phyloP scores from a whole-genome alignment of 192 early-diverging fungal genomes.

The Physocladia obscura region DNA sequence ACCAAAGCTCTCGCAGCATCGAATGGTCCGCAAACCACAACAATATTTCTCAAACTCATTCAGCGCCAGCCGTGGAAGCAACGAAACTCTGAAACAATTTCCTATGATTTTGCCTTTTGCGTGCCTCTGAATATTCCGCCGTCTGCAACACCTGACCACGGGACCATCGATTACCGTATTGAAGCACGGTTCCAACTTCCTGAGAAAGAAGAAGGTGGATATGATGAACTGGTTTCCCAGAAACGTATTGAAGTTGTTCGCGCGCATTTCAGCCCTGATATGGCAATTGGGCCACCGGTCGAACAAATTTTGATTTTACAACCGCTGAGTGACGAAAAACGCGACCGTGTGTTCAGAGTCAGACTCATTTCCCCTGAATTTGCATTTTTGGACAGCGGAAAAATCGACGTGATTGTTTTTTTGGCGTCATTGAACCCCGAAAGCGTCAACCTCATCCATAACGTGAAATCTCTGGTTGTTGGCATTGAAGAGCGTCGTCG shows the following conservation, averaged over 20 bases:
- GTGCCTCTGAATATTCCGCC: background rate
- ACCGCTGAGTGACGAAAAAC: background rate
- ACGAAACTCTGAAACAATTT: background rate
- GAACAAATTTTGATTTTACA: background rate
- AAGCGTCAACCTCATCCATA: background rate
- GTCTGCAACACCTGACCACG: background rate
- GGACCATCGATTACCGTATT: slow-evolving; percentile 16
- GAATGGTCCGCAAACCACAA: background rate
- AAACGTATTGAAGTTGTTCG: slow-evolving; percentile 12
- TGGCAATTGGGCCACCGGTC: background rate
- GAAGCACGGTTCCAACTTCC: slow-evolving; percentile 14
- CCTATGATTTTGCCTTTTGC: background rate
- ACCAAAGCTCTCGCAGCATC: background rate
- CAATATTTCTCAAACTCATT: background rate
- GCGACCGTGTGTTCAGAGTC: background rate
- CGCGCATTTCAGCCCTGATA: background rate
- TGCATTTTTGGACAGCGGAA: slow-evolving; percentile 7
- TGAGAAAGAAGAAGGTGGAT: background rate
- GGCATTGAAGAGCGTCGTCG: background rate
- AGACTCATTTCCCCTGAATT: background rate
- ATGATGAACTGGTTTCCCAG: slow-evolving; percentile 17
- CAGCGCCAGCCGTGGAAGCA: slow-evolving; percentile 6
- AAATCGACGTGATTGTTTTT: background rate
- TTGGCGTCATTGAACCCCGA: background rate
- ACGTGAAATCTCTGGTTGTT: background rate